Evolutionary conservation across 2,329 filamentous ascomycete species (phyloP), one percentile per base, ranked within the genome.

Genomic region (Trichoderma simmonsii): DNA sequence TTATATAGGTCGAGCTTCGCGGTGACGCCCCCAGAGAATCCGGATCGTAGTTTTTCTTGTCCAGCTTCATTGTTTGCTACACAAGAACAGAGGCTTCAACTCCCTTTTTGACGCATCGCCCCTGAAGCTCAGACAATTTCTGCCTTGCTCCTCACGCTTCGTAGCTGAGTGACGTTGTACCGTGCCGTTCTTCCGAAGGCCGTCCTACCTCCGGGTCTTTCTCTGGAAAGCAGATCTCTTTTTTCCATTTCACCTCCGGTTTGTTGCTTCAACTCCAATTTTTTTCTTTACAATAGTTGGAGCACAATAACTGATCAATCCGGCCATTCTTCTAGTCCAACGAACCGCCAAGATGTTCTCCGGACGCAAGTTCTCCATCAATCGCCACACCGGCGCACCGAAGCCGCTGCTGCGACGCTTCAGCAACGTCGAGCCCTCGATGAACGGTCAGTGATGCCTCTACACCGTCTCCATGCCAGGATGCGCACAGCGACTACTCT

Each of bases 281-380:
- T 34, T 34, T 54, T 30, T 14, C 43, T 30, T 28, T 54, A 15
- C 15, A 4, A 11, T 15, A 7, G 21, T 39, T 21, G 2, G n/a
- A 43, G 32, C 51, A 21, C 11, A 34, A 21, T 62, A 70, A 70
- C 67, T 62, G 57, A 70, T 54, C 39, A 18, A 32, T 62, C 18
- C 26, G 34, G 6, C 21, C 18, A 6, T 34, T 18, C 21, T 12
- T 39, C 2, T 24, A 62, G 68, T 32, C 48, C 11, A 3, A 43
- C 43, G 28, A 64, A 39, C 9, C 32, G 71, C 67, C 78, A 82
- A 77, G 70, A 86, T 87, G 83, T 88, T 88, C 77, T 81, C 83
- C 78, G 85, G 85, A 73, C 87, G 89, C 82, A 90, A 90, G 79
- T 91, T 91, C 81, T 90, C 88, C 74, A 90, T 91, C 82, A 90